A percentile compares a stretch with the other conserved stretches of the same genome.
phyloP scores from a whole-genome alignment of 371 early-diverging fungal genomes.

The Mucor saturninus region DNA sequence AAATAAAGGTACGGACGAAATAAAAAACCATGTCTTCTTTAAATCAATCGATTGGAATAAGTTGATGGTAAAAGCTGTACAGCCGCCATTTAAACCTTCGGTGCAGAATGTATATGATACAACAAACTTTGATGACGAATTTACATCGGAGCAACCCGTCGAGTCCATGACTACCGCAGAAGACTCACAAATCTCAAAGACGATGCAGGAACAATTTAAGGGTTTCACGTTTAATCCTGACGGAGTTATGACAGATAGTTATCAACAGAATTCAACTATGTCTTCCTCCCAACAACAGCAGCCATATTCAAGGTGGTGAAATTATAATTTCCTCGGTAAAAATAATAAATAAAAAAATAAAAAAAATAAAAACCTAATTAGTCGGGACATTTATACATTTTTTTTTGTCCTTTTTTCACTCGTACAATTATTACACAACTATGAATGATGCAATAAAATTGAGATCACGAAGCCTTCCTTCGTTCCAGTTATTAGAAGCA shows the following conservation, averaged over 20 bases:
- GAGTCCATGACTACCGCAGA: slow-evolving; percentile 78
- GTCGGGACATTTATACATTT: neutral
- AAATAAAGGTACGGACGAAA: slow-evolving; percentile 82
- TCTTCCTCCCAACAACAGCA: slow-evolving; percentile 2
- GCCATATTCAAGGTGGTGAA: slow-evolving; percentile 18
- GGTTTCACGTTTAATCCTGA: slow-evolving; percentile 76
- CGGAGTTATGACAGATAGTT: slow-evolving; percentile 47
- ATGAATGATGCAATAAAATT: too few species aligned
- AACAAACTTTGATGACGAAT: slow-evolving; percentile 84
- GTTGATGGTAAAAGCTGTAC: slow-evolving; percentile 82
- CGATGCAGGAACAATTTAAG: slow-evolving; percentile 92
- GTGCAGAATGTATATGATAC: slow-evolving; percentile 82
- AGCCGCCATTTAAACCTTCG: slow-evolving; percentile 94
- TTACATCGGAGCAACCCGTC: slow-evolving; percentile 81
- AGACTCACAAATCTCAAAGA: slow-evolving; percentile 82
- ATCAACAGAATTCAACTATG: neutral
- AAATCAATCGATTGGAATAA: slow-evolving; percentile 91
- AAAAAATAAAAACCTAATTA: slow-evolving; percentile 3
- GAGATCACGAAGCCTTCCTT: too few species aligned
- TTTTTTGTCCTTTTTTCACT: neutral
- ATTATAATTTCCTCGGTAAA: neutral
- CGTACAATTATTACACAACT: too few species aligned
- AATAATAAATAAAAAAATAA: neutral
- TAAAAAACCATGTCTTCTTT: slow-evolving; percentile 93
- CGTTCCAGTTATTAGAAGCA: neutral